Evolutionary conservation across 1,284 basidiomycete species (phyloP).

Genomic region (Fomitopsis palustris): DNA sequence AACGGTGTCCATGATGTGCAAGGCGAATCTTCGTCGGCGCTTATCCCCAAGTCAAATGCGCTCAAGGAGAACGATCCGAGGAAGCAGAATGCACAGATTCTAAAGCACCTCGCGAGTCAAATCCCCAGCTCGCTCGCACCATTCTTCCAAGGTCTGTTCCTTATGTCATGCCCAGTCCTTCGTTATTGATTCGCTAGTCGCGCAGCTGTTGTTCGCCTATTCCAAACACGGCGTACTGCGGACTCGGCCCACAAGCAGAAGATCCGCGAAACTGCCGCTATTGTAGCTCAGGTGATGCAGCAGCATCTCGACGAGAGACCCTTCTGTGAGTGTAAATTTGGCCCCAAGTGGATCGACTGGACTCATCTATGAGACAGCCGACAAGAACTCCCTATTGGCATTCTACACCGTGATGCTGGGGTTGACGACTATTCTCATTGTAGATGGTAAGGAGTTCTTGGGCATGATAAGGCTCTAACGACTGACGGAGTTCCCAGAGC

Average conservation of each 20-base stretch:
- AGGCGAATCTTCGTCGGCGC: slow-evolving; percentile 22
- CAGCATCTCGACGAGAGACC: slow-evolving; percentile 64
- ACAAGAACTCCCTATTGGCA: slow-evolving; percentile 51
- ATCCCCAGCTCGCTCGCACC: slow-evolving; percentile 78
- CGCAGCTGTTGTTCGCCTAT: slow-evolving; percentile 82
- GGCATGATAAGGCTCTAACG: neutral
- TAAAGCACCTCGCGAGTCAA: slow-evolving; percentile 80
- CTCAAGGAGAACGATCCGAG: slow-evolving; percentile 42
- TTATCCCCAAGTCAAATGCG: slow-evolving; percentile 20
- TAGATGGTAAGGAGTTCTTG: slow-evolving; percentile 67
- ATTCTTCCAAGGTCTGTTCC: slow-evolving; percentile 80
- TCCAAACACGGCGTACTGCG: slow-evolving; percentile 77
- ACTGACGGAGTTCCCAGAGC: slow-evolving; percentile 47
- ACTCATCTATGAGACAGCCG: slow-evolving; percentile 35
- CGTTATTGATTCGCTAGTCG: slow-evolving; percentile 6
- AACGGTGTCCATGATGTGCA: slow-evolving; percentile 47
- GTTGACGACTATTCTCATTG: slow-evolving; percentile 68
- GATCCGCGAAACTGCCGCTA: slow-evolving; percentile 64
- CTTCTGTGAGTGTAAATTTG: slow-evolving; percentile 39
- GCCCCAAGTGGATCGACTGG: neutral
- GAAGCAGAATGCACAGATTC: slow-evolving; percentile 69
- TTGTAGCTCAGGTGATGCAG: slow-evolving; percentile 73
- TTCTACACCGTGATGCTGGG: slow-evolving; percentile 81
- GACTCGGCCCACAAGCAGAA: slow-evolving; percentile 81
- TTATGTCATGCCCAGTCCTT: neutral